A percentile compares a stretch with the other conserved stretches of the same genome.
Evolutionary conservation across 148 eudicot genomes (phyloP).

Genomic region (Heliosperma pusillum): DNA sequence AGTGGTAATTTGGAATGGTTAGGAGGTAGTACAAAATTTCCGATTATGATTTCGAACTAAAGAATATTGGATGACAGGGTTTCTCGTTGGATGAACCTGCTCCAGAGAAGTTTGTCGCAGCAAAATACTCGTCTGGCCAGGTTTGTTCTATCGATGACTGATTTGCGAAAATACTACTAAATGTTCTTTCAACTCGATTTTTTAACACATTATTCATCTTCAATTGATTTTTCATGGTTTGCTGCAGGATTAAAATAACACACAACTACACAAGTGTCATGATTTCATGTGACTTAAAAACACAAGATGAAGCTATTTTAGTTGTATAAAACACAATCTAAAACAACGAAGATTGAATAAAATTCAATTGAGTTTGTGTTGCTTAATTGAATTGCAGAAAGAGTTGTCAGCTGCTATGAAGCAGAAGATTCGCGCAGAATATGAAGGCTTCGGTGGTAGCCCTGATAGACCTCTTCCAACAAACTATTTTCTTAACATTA

Average conservation of each 20-base stretch:
- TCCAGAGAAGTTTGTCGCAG: constrained; percentile 81
- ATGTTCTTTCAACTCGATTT: neutral
- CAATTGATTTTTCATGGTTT: constrained; percentile 41
- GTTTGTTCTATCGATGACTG: constrained; percentile 26
- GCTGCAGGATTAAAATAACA: constrained; percentile 69
- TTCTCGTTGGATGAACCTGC: constrained; percentile 58
- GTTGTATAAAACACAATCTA: constrained; percentile 32
- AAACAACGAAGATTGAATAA: constrained; percentile 52
- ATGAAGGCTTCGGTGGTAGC: constrained; percentile 82
- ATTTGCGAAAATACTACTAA: neutral
- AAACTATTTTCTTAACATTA: constrained; percentile 91
- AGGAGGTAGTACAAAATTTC: neutral
- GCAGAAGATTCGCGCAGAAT: constrained; percentile 86
- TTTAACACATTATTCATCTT: constrained; percentile 16
- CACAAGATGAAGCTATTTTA: constrained; percentile 58
- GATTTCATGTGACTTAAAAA: constrained; percentile 46
- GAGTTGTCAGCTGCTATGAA: constrained; percentile 83
- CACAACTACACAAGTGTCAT: constrained; percentile 31
- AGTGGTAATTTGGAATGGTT: too few species aligned
- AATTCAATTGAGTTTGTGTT: constrained; percentile 42
- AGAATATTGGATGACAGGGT: constrained; percentile 50
- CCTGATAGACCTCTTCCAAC: constrained; percentile 89
- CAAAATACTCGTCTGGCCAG: constrained; percentile 86
- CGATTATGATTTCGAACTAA: neutral
- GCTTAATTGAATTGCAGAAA: constrained; percentile 72